Conservation (phyloP, 2,329 filamentous ascomycete genomes). For the Thelonectria blattea region DNA sequence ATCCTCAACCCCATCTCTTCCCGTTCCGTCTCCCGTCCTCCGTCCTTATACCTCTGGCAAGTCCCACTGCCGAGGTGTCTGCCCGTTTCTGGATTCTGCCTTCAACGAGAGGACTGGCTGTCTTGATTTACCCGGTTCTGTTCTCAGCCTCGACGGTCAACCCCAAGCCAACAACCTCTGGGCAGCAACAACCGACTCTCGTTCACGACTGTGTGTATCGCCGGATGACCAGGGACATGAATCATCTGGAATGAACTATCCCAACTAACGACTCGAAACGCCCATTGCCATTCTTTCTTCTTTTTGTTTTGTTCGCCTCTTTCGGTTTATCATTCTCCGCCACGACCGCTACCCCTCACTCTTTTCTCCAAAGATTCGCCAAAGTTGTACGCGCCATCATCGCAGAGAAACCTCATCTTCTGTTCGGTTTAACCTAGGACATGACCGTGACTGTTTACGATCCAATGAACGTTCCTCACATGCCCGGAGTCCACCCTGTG, state of each 20-base stretch:
- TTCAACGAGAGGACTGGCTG: conserved; percentile 5
- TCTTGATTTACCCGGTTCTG: conserved; percentile 15
- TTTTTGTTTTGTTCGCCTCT: neutral
- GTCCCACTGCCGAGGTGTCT: conserved; percentile 25
- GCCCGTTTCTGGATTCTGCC: conserved; percentile 21
- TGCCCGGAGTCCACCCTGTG: conserved; percentile 53
- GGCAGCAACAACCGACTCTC: neutral
- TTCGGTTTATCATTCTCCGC: neutral
- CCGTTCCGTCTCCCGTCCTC: conserved; percentile 24
- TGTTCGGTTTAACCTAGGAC: conserved; percentile 25
- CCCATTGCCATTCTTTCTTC: neutral
- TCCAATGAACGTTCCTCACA: conserved; percentile 50
- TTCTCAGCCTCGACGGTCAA: conserved; percentile 19
- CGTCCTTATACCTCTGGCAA: conserved; percentile 26
- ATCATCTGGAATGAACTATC: conserved; percentile 13
- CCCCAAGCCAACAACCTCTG: conserved; percentile 1
- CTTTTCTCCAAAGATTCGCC: neutral
- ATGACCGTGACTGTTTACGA: conserved; percentile 51
- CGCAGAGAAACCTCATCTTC: conserved; percentile 3
- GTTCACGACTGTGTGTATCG: conserved; percentile 4
- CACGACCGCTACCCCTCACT: neutral
- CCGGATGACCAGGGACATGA: conserved; percentile 1
- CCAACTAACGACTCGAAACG: neutral
- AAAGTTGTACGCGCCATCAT: neutral
- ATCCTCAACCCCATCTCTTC: conserved; percentile 34